Percentiles rank a stretch among this genome's conserved stretches.
phyloP scores from a whole-genome alignment of 768 basidiomycete species.

The Clavaria fumosa region DNA sequence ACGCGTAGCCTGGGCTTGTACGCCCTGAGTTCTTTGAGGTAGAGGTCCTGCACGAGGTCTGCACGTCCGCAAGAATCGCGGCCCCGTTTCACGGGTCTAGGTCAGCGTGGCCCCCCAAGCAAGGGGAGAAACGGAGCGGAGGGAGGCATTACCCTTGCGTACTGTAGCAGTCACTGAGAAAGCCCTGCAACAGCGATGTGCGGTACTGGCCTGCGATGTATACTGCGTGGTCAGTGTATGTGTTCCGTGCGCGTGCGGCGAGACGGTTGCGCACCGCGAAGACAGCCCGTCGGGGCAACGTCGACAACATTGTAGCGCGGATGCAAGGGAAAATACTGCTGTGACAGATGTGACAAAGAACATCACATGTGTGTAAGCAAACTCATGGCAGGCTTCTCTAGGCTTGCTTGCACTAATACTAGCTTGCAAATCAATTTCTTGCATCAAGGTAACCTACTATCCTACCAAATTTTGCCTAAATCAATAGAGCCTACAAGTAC shows the following conservation, averaged over 20 bases:
- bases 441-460: no score
- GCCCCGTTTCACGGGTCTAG: no score
- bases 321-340: no score
- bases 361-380: no score
- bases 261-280: neutral
- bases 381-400: no score
- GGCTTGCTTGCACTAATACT: no score
- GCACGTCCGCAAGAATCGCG: constrained; percentile 22
- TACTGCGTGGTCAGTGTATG: neutral
- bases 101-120: no score
- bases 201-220: constrained; percentile 39
- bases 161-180: constrained; percentile 47
- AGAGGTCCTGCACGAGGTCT: constrained; percentile 92
- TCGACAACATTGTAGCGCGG: constrained; percentile 4
- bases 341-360: no score
- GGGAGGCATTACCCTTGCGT: constrained; percentile 25
- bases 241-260: neutral
- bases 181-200: constrained; percentile 44
- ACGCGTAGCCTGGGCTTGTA: constrained; percentile 69
- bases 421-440: no score
- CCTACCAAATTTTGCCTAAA: no score
- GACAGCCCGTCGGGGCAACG: neutral
- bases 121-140: constrained; percentile 8
- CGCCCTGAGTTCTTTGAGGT: constrained; percentile 74
- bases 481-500: no score